A percentile compares a stretch with the other conserved stretches of the same genome.
phyloP scores from a whole-genome alignment of 2,329 filamentous ascomycete species.

The Fonsecaea pedrosoi region DNA sequence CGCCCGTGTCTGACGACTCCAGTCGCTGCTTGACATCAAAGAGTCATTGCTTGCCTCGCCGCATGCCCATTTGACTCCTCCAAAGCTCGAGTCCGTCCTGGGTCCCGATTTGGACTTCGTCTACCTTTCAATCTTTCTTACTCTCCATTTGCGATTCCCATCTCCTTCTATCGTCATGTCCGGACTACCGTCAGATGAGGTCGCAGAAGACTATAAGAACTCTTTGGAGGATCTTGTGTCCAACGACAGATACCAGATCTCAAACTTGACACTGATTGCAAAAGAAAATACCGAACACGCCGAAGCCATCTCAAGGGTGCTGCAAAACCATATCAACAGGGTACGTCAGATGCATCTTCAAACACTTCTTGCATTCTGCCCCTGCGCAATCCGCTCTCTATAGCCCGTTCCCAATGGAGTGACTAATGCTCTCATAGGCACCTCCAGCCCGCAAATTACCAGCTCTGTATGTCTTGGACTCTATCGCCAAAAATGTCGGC shows the following conservation, averaged over 20 bases:
- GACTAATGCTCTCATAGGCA: slow-evolving; percentile 63
- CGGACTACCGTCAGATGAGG: slow-evolving; percentile 73
- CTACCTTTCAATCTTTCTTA: slow-evolving; percentile 25
- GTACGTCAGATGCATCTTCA: slow-evolving; percentile 64
- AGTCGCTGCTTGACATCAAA: slow-evolving; percentile 26
- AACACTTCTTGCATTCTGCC: slow-evolving; percentile 41
- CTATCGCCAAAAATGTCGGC: slow-evolving; percentile 97
- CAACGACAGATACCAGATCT: slow-evolving; percentile 94
- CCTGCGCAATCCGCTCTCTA: slow-evolving; percentile 25
- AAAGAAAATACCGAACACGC: slow-evolving; percentile 97
- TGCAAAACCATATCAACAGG: slow-evolving; percentile 92
- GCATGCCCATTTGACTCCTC: slow-evolving; percentile 30
- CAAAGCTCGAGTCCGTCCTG: slow-evolving; percentile 27
- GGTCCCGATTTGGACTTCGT: slow-evolving; percentile 8
- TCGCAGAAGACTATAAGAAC: slow-evolving; percentile 92
- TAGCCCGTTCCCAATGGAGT: slow-evolving; percentile 24
- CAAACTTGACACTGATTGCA: slow-evolving; percentile 95
- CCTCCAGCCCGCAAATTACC: slow-evolving; percentile 88
- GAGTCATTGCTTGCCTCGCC: slow-evolving; percentile 16
- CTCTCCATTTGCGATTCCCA: slow-evolving; percentile 26
- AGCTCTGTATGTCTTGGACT: slow-evolving; percentile 96
- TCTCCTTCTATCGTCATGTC: slow-evolving; percentile 63
- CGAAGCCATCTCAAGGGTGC: slow-evolving; percentile 84
- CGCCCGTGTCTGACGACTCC: slow-evolving; percentile 24
- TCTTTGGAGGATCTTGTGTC: slow-evolving; percentile 88